These are phyloP conservation scores for Scutellaria minor DNA, from an alignment of 257 asterid species.

Conservation along the genomic window DNA sequence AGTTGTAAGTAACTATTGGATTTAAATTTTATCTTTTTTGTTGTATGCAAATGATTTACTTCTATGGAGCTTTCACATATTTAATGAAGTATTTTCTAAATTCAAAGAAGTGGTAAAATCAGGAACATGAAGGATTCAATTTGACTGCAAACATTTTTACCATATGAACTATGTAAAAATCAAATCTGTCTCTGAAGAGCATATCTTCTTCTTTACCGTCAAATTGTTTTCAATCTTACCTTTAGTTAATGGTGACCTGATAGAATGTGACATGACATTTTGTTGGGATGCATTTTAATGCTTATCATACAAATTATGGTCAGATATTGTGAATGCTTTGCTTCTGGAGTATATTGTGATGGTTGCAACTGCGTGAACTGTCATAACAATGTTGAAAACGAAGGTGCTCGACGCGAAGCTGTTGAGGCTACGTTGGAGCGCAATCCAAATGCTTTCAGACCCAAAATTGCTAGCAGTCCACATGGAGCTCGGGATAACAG, in stretches of 20 bases:
- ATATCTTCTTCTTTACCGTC: slow-evolving; percentile 1
- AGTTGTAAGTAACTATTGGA: slow-evolving; percentile 61
- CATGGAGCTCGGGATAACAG: slow-evolving; percentile 78
- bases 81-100: slow-evolving; percentile 19
- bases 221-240: slow-evolving; percentile 20
- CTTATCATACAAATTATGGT: slow-evolving; percentile 18
- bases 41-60: neutral
- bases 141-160: neutral
- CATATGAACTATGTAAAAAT: neutral
- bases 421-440: slow-evolving; percentile 92
- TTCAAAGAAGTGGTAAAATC: neutral
- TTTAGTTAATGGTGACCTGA: no score
- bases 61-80: neutral
- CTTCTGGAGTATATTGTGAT: slow-evolving; percentile 91
- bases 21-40: slow-evolving; percentile 22
- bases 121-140: slow-evolving; percentile 21
- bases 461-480: slow-evolving; percentile 93
- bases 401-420: slow-evolving; percentile 87
- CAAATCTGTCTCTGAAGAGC: neutral
- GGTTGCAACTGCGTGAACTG: slow-evolving; percentile 95
- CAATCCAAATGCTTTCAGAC: slow-evolving; percentile 94
- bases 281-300: no score
- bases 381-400: slow-evolving; percentile 82
- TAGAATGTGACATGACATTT: no score
- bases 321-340: slow-evolving; percentile 98